Base-by-base conservation (phyloP, 2,329 filamentous ascomycete species). In the Celoporthe dispersa region DNA sequence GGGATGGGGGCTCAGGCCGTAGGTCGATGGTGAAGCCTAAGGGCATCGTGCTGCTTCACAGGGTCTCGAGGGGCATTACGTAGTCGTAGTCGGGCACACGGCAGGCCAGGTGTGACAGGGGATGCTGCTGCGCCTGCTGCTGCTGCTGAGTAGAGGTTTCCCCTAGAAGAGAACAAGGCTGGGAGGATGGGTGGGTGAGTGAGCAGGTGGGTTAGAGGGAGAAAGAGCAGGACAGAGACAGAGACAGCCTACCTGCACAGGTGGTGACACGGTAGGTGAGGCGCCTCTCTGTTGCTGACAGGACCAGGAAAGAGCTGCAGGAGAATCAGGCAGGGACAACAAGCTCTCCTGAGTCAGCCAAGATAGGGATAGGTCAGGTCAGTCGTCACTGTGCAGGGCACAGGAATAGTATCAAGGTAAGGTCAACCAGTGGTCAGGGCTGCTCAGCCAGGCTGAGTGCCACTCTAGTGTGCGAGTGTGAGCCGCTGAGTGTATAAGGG, bases 41-140 rank as follows among this genome's bases (percentile, higher is more conserved):
- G 70, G 60, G 70, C 70, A 72, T 72, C 65, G 69, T 72, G 70
- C 68, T 72, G 66, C 69, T 68, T 65, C 55, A 61, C 51, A 72
- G 62, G 37, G 63, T 68, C 44, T 48, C 60, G 55, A 68, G 65
- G 65, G 64, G 68, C 68, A 70, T 72, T 72, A 70, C 68, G 65
- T 72, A 70, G 69, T 60, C 68, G 65, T 72, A 66, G 66, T 60
- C 65, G 66, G 64, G 48, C 59, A 65, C 68, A 53, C 60, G 35
- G 57, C 55, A 60, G 28, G 61, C 57, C 44, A 60, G 69, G 68
- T 70, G 66, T 64, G 61, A 33, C 55, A 67, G 39, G 39, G 66
- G 31, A 16, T 57, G 62, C 31, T 35, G 57, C 68, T 70, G 68
- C 65, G 70, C 65, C 68, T 55, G 59, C 33, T 39, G 12, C n/a